Conservation (phyloP, 345 rosid species). For the Noccaea caerulescens region DNA sequence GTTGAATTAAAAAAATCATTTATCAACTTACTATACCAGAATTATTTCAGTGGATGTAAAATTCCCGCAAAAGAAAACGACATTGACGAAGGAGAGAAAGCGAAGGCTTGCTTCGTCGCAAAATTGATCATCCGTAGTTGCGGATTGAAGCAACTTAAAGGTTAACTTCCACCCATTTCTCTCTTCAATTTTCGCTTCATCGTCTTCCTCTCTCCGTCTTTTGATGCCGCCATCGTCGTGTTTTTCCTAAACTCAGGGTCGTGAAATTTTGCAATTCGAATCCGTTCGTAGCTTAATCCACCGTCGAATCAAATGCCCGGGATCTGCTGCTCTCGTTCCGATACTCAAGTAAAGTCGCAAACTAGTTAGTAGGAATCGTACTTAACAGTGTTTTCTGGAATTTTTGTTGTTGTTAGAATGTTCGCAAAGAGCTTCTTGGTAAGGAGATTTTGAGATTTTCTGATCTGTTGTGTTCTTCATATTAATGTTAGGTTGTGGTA, state of each 20-base stretch:
- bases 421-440: not conserved
- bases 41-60: slow-evolving; percentile 11
- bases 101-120: slow-evolving; percentile 9
- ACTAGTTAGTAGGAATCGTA: not conserved
- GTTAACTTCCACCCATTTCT: slow-evolving; percentile 16
- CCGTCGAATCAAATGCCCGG: slow-evolving; percentile 23
- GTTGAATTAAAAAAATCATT: not conserved
- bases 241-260: not conserved
- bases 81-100: slow-evolving; percentile 36
- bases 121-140: slow-evolving; percentile 16
- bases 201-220: not conserved
- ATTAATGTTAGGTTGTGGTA: slow-evolving; percentile 46
- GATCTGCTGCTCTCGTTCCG: slow-evolving; percentile 38
- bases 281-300: not conserved
- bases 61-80: slow-evolving; percentile 19
- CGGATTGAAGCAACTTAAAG: slow-evolving; percentile 8
- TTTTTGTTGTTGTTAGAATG: not conserved
- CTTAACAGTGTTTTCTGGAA: too few relatives aligned
- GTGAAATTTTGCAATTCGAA: not conserved
- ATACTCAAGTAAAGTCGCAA: slow-evolving; percentile 25
- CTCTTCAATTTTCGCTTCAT: slow-evolving; percentile 5
- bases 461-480: slow-evolving; percentile 1
- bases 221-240: not conserved
- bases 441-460: not conserved
- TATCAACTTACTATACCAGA: not conserved